Percentiles rank a stretch among this genome's conserved stretches.
These are phyloP conservation scores for Suillus subluteus DNA, from an alignment of 768 basidiomycete species.

Conservation along the genomic window DNA sequence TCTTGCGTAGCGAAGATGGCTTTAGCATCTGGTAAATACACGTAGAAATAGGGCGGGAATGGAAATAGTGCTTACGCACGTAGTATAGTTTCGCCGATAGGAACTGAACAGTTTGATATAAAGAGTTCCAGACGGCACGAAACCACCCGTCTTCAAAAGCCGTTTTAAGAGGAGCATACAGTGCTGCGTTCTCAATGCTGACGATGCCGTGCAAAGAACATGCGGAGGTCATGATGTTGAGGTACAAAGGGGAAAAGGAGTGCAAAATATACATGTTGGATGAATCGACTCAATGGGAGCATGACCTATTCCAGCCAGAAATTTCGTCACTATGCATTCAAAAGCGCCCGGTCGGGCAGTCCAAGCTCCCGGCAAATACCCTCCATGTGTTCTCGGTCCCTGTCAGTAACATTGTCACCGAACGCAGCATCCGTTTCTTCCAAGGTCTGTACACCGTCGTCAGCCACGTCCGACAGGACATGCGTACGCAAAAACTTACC, in stretches of 20 bases:
- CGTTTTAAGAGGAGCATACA: background rate
- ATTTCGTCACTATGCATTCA: slow-evolving; percentile 11
- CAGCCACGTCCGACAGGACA: background rate
- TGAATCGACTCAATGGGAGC: background rate
- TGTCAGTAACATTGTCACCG: slow-evolving; percentile 31
- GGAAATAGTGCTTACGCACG: background rate
- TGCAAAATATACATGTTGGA: background rate
- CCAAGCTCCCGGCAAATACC: slow-evolving; percentile 33
- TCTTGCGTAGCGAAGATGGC: slow-evolving; percentile 92
- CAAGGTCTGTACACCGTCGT: slow-evolving; percentile 26
- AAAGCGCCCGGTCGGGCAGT: slow-evolving; percentile 28
- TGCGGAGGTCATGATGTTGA: background rate
- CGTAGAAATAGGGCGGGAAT: background rate
- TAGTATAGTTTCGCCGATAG: background rate
- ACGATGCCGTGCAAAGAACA: slow-evolving; percentile 53
- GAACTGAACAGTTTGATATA: background rate
- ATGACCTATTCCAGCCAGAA: background rate
- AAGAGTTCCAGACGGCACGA: background rate
- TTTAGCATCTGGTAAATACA: slow-evolving; percentile 54
- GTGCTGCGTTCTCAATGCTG: slow-evolving; percentile 66
- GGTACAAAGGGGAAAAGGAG: background rate
- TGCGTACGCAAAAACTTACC: slow-evolving; percentile 40
- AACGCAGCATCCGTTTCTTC: slow-evolving; percentile 39
- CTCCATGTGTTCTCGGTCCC: slow-evolving; percentile 33
- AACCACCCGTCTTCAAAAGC: background rate